Conservation (phyloP, 345 rosid genomes). For the Brassica napus region DNA sequence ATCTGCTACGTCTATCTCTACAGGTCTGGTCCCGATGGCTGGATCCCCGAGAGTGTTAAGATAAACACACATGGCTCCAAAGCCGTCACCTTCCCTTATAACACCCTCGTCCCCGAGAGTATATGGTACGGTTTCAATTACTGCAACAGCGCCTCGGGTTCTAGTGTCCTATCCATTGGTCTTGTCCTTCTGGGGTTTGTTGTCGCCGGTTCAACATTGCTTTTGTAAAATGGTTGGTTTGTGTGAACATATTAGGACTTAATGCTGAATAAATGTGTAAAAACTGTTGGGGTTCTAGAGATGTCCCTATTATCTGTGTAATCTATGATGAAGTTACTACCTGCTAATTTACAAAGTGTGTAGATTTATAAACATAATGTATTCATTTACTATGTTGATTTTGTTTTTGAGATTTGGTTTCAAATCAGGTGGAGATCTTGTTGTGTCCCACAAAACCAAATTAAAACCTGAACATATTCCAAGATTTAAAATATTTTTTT, state of each 20-base stretch:
- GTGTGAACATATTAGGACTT: slow-evolving; percentile 35
- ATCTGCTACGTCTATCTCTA: slow-evolving; percentile 81
- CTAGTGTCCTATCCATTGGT: slow-evolving; percentile 37
- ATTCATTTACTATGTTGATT: background rate
- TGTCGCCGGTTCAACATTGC: slow-evolving; percentile 21
- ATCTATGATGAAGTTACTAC: slow-evolving; percentile 17
- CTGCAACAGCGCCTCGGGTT: slow-evolving; percentile 53
- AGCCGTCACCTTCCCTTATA: slow-evolving; percentile 56
- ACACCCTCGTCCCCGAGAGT: slow-evolving; percentile 57
- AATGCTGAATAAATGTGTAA: slow-evolving; percentile 32
- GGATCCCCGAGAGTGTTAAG: slow-evolving; percentile 69
- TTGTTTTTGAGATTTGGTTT: background rate
- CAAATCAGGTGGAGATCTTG: background rate
- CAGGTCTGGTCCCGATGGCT: slow-evolving; percentile 78
- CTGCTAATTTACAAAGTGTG: slow-evolving; percentile 20
- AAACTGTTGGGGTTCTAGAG: slow-evolving; percentile 20
- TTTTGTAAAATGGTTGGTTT: slow-evolving; percentile 20
- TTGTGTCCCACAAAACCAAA: background rate
- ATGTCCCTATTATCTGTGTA: slow-evolving; percentile 23
- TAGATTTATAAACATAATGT: background rate
- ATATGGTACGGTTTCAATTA: slow-evolving; percentile 79
- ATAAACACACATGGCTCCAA: slow-evolving; percentile 47
- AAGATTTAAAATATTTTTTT: background rate
- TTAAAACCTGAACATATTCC: background rate
- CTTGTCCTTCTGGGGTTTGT: slow-evolving; percentile 36